Evolutionary conservation across 106 monocot genomes (phyloP).

Genomic region (Dioscorea alata): DNA sequence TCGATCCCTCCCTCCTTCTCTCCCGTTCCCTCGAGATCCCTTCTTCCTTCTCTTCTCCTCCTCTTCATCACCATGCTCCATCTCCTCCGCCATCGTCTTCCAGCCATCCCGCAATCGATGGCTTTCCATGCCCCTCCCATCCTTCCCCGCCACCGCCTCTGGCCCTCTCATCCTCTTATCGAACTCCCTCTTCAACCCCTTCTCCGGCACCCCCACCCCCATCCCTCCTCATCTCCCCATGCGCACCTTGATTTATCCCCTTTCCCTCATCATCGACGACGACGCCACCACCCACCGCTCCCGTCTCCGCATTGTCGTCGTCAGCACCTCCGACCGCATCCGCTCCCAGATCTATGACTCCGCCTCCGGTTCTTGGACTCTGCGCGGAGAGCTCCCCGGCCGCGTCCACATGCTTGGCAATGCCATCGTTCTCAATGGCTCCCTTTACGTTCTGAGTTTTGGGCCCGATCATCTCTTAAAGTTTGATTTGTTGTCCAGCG

Average conservation of each 20-base stretch:
- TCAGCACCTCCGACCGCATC: background rate
- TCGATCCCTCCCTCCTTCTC: slow-evolving; percentile 6
- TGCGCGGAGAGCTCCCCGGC: background rate
- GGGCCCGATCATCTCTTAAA: slow-evolving; percentile 17
- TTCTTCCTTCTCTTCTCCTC: background rate
- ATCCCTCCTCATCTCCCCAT: background rate
- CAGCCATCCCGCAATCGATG: no score
- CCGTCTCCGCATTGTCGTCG: slow-evolving; percentile 13
- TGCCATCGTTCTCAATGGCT: slow-evolving; percentile 1
- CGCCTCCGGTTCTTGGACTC: slow-evolving; percentile 8
- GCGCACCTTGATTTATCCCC: background rate
- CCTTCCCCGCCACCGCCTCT: background rate
- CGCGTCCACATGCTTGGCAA: slow-evolving; percentile 8
- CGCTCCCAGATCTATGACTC: slow-evolving; percentile 12
- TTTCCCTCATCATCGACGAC: slow-evolving; percentile 4
- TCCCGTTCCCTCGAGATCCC: background rate
- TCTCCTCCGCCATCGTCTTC: no score
- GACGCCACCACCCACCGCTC: background rate
- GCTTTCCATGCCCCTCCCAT: no score
- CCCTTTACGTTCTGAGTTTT: slow-evolving; percentile 10
- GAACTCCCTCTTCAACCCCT: background rate
- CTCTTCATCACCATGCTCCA: background rate
- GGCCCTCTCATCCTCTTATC: no score
- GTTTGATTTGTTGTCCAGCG: slow-evolving; percentile 10
- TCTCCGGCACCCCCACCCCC: background rate